These are phyloP conservation scores for Hyphopichia buzzinii DNA, from an alignment of 1,139 yeast species.

Conservation along the genomic window DNA sequence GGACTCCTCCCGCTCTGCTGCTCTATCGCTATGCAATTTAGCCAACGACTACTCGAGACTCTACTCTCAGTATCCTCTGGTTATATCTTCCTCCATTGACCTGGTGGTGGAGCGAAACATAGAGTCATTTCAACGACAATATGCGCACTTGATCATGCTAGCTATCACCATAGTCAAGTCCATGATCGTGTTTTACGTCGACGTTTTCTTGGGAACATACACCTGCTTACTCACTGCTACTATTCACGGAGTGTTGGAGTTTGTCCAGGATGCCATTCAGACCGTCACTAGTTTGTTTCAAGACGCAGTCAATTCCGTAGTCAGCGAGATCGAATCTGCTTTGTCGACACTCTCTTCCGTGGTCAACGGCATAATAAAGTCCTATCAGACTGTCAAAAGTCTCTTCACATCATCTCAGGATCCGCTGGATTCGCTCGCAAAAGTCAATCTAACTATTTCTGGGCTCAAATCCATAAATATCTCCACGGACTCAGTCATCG, in stretches of 20 bases:
- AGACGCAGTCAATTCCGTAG: slow-evolving; percentile 50
- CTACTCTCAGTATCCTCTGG: slow-evolving; percentile 52
- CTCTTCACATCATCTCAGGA: not conserved
- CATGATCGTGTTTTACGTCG: slow-evolving; percentile 62
- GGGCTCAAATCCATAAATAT: slow-evolving; percentile 48
- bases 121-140: slow-evolving; percentile 41
- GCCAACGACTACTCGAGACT: slow-evolving; percentile 39
- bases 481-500: slow-evolving; percentile 54
- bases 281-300: slow-evolving; percentile 59
- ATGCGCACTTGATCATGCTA: slow-evolving; percentile 27
- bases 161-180: slow-evolving; percentile 57
- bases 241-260: slow-evolving; percentile 66
- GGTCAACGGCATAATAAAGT: slow-evolving; percentile 38
- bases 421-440: not conserved
- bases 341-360: slow-evolving; percentile 51
- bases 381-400: not conserved
- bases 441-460: slow-evolving; percentile 1
- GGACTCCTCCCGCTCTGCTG: slow-evolving; percentile 27
- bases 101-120: slow-evolving; percentile 45
- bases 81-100: slow-evolving; percentile 55
- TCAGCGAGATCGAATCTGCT: slow-evolving; percentile 63
- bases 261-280: slow-evolving; percentile 73
- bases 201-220: slow-evolving; percentile 78
- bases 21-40: slow-evolving; percentile 40
- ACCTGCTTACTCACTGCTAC: slow-evolving; percentile 77